Evolutionary conservation across 2,329 filamentous ascomycete species (phyloP).

Genomic region (Ophiobolus disseminans): DNA sequence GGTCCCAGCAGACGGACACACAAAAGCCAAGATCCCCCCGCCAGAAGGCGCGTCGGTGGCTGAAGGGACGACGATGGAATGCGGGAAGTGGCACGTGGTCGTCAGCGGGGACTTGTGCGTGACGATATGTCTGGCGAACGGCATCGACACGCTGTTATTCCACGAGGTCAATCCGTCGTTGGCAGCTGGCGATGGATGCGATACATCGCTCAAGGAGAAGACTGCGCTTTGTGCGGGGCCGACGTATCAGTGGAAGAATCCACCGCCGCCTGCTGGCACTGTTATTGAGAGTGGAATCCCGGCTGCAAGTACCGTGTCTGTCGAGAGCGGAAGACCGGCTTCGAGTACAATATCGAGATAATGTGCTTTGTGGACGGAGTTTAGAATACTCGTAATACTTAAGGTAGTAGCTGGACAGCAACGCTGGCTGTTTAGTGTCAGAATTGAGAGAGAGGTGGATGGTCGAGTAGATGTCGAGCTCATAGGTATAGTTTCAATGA

Average conservation of each 20-base stretch:
- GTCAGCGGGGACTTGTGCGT: conserved; percentile 3
- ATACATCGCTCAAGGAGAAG: conserved; percentile 3
- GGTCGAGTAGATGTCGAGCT: too few relatives aligned
- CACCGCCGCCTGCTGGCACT: background rate
- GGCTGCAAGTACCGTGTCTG: too few relatives aligned
- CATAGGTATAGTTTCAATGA: too few relatives aligned
- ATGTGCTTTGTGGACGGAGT: too few relatives aligned
- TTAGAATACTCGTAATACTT: too few relatives aligned
- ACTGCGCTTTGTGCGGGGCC: conserved; percentile 12
- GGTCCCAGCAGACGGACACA: conserved; percentile 1
- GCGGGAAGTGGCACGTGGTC: conserved; percentile 14
- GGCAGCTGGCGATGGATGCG: conserved; percentile 3
- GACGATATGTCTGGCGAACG: conserved; percentile 6
- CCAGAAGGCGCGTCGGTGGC: conserved; percentile 3
- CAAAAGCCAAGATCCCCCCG: conserved; percentile 1
- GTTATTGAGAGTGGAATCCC: background rate
- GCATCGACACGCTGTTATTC: conserved; percentile 5
- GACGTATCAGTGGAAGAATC: conserved; percentile 9
- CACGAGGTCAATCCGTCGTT: conserved; percentile 5
- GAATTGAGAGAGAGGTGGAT: too few relatives aligned
- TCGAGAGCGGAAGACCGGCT: too few relatives aligned
- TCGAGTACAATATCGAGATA: too few relatives aligned
- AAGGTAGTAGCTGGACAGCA: too few relatives aligned
- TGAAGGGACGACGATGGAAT: conserved; percentile 8
- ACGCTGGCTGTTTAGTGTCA: too few relatives aligned